Conservation (phyloP, 805 yeast species). For the Candida multigemmis region DNA sequence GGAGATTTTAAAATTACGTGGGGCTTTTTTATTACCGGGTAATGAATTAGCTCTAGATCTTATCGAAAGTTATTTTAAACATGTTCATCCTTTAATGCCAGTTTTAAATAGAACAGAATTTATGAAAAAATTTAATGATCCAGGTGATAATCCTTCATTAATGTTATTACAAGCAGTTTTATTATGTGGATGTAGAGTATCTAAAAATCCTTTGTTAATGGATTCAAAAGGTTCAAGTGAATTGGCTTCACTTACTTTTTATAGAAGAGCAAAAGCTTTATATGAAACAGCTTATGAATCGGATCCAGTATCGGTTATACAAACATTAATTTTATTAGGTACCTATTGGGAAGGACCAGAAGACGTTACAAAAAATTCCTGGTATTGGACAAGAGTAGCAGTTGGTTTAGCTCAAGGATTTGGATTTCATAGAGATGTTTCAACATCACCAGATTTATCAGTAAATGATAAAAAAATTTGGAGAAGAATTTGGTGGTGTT, state of each 20-base stretch:
- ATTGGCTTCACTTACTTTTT: conserved; percentile 42
- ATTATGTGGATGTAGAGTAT: conserved; percentile 58
- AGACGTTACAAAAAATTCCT: conserved; percentile 55
- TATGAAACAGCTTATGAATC: conserved; percentile 63
- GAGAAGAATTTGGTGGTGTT: conserved; percentile 71
- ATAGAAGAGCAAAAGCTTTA: conserved; percentile 65
- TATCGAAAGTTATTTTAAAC: conserved; percentile 51
- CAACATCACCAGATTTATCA: conserved; percentile 29
- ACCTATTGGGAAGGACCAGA: conserved; percentile 72
- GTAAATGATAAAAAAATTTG: conserved; percentile 37
- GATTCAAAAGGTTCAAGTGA: conserved; percentile 46
- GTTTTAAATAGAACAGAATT: conserved; percentile 56
- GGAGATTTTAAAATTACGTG: conserved; percentile 53
- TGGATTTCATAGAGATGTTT: conserved; percentile 61
- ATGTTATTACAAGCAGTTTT: conserved; percentile 61
- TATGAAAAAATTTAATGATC: conserved; percentile 45
- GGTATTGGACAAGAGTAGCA: conserved; percentile 65
- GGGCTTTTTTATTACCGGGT: conserved; percentile 65
- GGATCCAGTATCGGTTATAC: conserved; percentile 54
- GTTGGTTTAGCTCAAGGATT: conserved; percentile 64
- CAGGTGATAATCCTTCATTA: conserved; percentile 52
- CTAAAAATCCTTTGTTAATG: conserved; percentile 40
- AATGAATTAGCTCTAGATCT: conserved; percentile 49
- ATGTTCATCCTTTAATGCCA: conserved; percentile 63
- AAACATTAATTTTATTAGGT: conserved; percentile 53